Evolutionary conservation across 495 filamentous ascomycete genomes (phyloP).

Genomic region (Xylaria curta): DNA sequence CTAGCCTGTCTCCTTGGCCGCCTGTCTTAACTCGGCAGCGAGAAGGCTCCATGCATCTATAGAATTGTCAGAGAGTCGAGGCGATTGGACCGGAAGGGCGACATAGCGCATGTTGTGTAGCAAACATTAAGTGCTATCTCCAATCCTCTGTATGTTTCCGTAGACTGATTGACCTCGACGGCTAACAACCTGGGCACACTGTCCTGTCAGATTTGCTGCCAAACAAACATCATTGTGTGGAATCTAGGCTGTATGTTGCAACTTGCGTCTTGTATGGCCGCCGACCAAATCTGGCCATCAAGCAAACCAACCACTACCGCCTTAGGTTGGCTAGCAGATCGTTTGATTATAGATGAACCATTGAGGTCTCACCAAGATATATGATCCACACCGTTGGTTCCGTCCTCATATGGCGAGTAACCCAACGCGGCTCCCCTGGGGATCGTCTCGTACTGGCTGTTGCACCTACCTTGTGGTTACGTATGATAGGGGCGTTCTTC

Average conservation of each 20-base stretch:
- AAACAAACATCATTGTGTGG: background rate
- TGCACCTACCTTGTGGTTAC: conserved; percentile 9
- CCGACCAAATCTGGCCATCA: too few species aligned
- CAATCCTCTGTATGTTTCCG: conserved; percentile 19
- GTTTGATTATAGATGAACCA: background rate
- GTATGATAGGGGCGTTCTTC: conserved; percentile 10
- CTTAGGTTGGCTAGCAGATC: background rate
- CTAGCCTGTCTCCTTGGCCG: conserved; percentile 30
- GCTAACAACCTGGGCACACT: conserved; percentile 6
- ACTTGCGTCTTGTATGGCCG: too few species aligned
- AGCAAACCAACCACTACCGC: background rate
- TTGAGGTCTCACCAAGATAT: background rate
- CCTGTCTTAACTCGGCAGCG: conserved; percentile 32
- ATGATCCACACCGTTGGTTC: background rate
- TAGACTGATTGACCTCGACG: conserved; percentile 27
- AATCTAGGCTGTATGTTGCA: background rate
- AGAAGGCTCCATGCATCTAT: conserved; percentile 35
- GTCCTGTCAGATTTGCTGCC: background rate
- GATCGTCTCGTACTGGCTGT: background rate
- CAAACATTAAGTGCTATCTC: conserved; percentile 28
- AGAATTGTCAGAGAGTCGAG: conserved; percentile 30
- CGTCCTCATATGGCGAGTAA: background rate
- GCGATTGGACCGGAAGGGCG: conserved; percentile 33
- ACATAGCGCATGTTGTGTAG: conserved; percentile 35
- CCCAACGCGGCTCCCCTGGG: background rate